Conservation (phyloP, 768 basidiomycete species). For the Gelatoporia subvermispora region DNA sequence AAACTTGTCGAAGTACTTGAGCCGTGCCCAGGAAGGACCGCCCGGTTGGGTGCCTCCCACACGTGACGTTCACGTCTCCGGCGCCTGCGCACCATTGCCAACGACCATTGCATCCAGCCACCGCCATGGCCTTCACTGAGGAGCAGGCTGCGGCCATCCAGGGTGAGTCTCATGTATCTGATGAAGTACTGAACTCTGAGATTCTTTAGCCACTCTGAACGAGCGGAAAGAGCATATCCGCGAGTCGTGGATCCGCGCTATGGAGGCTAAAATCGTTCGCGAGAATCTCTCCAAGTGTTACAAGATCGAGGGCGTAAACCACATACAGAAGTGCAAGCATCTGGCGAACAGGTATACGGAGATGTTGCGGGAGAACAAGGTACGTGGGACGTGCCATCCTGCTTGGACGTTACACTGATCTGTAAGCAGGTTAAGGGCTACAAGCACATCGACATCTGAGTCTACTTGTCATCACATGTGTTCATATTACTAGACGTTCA, state of each 20-base stretch:
- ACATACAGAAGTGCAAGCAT: constrained; percentile 85
- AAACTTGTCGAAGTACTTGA: neutral
- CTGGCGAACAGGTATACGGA: constrained; percentile 74
- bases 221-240: constrained; percentile 74
- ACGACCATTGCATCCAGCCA: constrained; percentile 3
- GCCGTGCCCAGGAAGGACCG: neutral
- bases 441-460: constrained; percentile 64
- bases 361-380: constrained; percentile 79
- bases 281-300: constrained; percentile 90
- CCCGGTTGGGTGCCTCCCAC: neutral
- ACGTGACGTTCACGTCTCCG: neutral
- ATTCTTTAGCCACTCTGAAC: constrained; percentile 48
- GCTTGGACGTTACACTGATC: neutral
- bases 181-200: neutral
- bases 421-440: constrained; percentile 74
- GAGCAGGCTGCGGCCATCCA: constrained; percentile 44
- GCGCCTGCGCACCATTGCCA: neutral
- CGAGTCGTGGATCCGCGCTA: constrained; percentile 91
- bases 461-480: neutral
- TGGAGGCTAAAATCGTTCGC: constrained; percentile 87
- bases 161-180: constrained; percentile 29
- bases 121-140: constrained; percentile 38
- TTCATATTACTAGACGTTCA: neutral
- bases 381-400: constrained; percentile 36
- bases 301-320: constrained; percentile 85